A percentile compares a stretch with the other conserved stretches of the same genome.
Evolutionary conservation across 768 basidiomycete species (phyloP).

Genomic region (Macrolepiota albuminosa): DNA sequence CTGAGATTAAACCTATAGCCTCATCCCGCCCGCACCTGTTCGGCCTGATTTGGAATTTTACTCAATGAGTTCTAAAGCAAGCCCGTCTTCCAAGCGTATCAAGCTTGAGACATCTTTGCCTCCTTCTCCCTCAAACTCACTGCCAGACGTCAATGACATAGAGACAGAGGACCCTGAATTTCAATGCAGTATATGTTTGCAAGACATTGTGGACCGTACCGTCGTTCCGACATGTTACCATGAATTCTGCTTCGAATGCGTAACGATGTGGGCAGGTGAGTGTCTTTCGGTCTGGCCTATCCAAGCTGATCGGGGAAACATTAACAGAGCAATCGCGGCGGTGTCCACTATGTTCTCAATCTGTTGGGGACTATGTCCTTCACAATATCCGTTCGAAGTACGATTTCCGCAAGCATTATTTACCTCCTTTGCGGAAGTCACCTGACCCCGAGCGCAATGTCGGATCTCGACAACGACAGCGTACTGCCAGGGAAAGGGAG

Average conservation of each 20-base stretch:
- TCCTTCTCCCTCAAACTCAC: not conserved
- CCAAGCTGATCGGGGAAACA: not conserved
- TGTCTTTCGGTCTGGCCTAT: slow-evolving; percentile 4
- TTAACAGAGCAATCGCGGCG: slow-evolving; percentile 66
- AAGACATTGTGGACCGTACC: slow-evolving; percentile 69
- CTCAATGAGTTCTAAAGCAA: slow-evolving; percentile 15
- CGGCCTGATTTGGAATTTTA: not conserved
- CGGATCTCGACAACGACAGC: slow-evolving; percentile 27
- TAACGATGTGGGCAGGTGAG: slow-evolving; percentile 80
- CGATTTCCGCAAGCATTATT: slow-evolving; percentile 79
- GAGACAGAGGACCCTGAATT: slow-evolving; percentile 38
- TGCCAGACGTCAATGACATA: not conserved
- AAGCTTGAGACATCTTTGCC: slow-evolving; percentile 26
- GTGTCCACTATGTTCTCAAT: slow-evolving; percentile 71
- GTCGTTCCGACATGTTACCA: slow-evolving; percentile 85
- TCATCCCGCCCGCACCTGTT: not conserved
- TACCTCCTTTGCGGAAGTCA: slow-evolving; percentile 57
- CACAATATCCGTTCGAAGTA: slow-evolving; percentile 73
- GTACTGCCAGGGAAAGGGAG: slow-evolving; percentile 37
- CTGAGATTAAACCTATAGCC: not conserved
- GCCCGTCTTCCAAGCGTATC: slow-evolving; percentile 34
- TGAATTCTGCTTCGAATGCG: slow-evolving; percentile 91
- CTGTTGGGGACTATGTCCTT: slow-evolving; percentile 69
- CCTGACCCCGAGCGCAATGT: slow-evolving; percentile 14
- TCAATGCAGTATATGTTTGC: slow-evolving; percentile 85